Conservation (phyloP, 2,329 filamentous ascomycete species). For the Penicillium sp. region DNA sequence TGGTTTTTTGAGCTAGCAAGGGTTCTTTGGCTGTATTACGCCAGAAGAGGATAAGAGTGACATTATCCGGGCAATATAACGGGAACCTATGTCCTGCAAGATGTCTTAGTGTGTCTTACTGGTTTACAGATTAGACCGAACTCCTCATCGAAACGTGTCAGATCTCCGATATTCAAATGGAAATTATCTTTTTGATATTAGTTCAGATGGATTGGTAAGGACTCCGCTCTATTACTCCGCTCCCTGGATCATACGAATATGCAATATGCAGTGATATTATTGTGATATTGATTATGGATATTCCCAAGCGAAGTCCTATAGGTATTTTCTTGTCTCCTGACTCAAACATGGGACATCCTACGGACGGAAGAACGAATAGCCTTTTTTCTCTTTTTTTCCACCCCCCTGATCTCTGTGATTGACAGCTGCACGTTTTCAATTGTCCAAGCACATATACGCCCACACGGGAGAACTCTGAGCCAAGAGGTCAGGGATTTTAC, state of each 20-base stretch:
- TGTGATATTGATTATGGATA: not conserved
- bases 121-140: conserved; percentile 9
- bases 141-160: conserved; percentile 23
- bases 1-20: conserved; percentile 9
- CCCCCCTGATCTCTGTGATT: not conserved
- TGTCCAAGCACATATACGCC: not conserved
- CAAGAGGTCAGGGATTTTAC: not conserved
- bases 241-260: too few species aligned
- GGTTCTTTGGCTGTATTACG: conserved; percentile 6
- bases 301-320: not conserved
- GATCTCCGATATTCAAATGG: conserved; percentile 13
- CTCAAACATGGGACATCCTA: not conserved
- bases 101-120: not conserved
- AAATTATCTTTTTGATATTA: not conserved
- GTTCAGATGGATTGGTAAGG: conserved; percentile 4
- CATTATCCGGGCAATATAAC: not conserved
- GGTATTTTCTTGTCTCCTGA: not conserved
- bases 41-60: conserved; percentile 9
- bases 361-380: not conserved
- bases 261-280: not conserved
- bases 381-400: not conserved
- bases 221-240: not conserved
- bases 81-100: not conserved
- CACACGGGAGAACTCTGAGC: not conserved
- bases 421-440: not conserved